Base-by-base conservation (phyloP, 1,139 yeast species). In the Debaryomyces udenii region DNA sequence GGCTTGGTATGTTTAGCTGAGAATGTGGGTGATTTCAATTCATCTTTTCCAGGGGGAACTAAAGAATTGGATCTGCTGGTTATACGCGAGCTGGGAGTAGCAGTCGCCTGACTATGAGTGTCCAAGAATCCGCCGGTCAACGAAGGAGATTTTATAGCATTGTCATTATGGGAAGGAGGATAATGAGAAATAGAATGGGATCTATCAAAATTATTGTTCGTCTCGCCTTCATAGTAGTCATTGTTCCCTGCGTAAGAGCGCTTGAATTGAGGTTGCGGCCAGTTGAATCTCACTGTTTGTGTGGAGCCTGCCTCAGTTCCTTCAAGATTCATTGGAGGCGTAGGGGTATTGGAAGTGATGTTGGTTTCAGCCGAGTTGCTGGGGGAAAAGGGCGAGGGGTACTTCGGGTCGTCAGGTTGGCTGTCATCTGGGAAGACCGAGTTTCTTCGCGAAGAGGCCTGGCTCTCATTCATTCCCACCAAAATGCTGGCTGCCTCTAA, bases 401-500 rank as follows among this genome's bases (percentile, higher is more conserved):
- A 41, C 24, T 46, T 44, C 4, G 41, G 45, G 23, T 45, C 52
- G 6, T 44, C 50, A 18, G 27, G 20, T 10, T 24, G 30, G 27
- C n/a, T 17, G 10, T 45, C 49, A 16, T 45, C 49, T 7, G 40
- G 41, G 26, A 45, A 43, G 10, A 45, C 42, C 7, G 57, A 52
- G 35, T 52, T 51, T 30, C 57, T 48, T 24, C 53, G 39, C 5
- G 49, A 41, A 1, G 45, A 40, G 2, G 41, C 36, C 29, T 33
- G 38, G 15, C 50, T 55, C 38, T 84, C 94, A 55, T 83, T 85
- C 88, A 88, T 83, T 6, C 89, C 84, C 27, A 89, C 91, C 44
- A 88, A 69, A 35, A 88, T 87, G 43, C 91, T 83, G 3, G 96
- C 96, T 9, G 96, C 96, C 59, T 88, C 96, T 36, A 88, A 70